Base-by-base conservation (phyloP, 208 protist genomes). In the Naegleria fowleri region DNA sequence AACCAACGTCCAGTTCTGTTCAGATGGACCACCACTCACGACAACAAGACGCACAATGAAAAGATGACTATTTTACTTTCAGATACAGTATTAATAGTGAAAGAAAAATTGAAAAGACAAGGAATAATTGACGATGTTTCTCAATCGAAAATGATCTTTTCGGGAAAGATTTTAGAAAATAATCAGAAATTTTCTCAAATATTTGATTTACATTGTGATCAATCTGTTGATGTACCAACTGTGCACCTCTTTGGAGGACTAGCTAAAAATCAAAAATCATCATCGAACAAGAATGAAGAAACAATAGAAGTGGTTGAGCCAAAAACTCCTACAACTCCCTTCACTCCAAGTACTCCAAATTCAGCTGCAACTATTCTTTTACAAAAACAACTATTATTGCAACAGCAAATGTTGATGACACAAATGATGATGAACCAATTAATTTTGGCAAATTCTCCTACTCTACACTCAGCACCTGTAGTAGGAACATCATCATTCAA, bases 371-470 rank as follows among this genome's bases (percentile, higher is more conserved):
- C 7, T 36, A 25, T 36, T 13, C 6, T 79, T 36, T 33, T 79
- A 36, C 67, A 79, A 79, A 79, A 36, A 36, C 67, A 79, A 79
- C n/a, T 79, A 33, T n/a, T 79, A 36, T 36, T 79, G 1, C 67
- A 79, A 79, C 67, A 79, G n/a, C 67, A 79, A 79, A 79, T 79
- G 67, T 33, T 79, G 36, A 36, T 79, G 29, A 79, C 67, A 36
- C 67, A 79, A 79, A 36, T 79, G 29, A 79, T 79, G 67, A 79
- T 79, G 67, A 79, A 79, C 9, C 67, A 79, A 79, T 79, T 79
- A 79, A 79, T 79, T 36, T 79, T 79, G 9, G 29, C 67, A 79
- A 79, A 79, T 79, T 36, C 16, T 79, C 29, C 67, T 5, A 79
- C 29, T 11, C 0, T 36, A 9, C 16, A 79, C 7, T 36, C 67